Conservation (phyloP, 345 rosid species). For the Citrus hindsii region DNA sequence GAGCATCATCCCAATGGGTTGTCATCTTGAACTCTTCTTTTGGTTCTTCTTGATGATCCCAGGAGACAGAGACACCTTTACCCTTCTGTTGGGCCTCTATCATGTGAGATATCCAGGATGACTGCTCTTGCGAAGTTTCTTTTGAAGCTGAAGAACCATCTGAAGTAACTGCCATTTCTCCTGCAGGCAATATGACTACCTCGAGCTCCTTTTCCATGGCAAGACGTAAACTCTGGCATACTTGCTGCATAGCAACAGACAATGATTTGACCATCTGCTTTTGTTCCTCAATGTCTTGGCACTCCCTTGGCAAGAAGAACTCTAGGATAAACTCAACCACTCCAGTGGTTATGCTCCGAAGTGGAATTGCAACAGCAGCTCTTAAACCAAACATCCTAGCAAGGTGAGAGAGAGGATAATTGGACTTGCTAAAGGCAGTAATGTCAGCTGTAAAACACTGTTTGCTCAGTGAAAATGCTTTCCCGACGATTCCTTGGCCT, state of each 20-base stretch:
- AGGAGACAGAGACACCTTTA: slow-evolving; percentile 55
- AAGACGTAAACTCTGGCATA: slow-evolving; percentile 48
- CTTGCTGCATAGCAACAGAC: slow-evolving; percentile 44
- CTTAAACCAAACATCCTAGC: slow-evolving; percentile 71
- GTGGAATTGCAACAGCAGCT: slow-evolving; percentile 78
- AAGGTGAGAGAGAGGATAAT: slow-evolving; percentile 83
- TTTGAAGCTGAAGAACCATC: slow-evolving; percentile 37
- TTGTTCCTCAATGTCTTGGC: slow-evolving; percentile 43
- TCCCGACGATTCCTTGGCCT: slow-evolving; percentile 86
- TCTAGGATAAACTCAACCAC: slow-evolving; percentile 73
- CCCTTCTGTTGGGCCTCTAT: slow-evolving; percentile 60
- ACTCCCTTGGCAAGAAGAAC: slow-evolving; percentile 73
- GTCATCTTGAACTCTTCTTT: slow-evolving; percentile 58
- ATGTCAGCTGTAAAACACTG: slow-evolving; percentile 67
- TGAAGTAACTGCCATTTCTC: slow-evolving; percentile 29
- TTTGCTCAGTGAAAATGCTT: slow-evolving; percentile 50
- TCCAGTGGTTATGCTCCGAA: slow-evolving; percentile 40
- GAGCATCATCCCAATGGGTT: slow-evolving; percentile 38
- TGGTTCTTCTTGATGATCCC: slow-evolving; percentile 62
- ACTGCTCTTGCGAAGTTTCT: slow-evolving; percentile 39
- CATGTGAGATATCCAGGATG: slow-evolving; percentile 57
- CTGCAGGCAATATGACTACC: slow-evolving; percentile 37
- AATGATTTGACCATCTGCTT: slow-evolving; percentile 45
- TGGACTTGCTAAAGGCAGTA: slow-evolving; percentile 57
- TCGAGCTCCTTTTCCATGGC: slow-evolving; percentile 50